Percentiles rank a stretch among this genome's conserved stretches.
phyloP scores from a whole-genome alignment of 208 protist species.

The Porcisia hertigi region DNA sequence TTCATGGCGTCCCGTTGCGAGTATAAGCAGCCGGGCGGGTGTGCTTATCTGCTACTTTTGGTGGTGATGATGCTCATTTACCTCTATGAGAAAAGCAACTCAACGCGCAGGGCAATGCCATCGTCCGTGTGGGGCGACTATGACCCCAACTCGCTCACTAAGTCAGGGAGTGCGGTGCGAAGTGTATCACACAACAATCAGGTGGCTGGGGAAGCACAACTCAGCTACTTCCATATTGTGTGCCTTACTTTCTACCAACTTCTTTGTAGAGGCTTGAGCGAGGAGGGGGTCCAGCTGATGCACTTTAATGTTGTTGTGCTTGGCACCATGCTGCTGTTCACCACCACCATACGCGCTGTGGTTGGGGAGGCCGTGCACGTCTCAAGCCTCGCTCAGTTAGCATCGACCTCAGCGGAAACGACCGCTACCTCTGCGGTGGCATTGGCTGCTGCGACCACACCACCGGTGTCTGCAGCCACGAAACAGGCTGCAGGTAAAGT shows the following conservation, averaged over 20 bases:
- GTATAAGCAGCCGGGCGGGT: conserved; percentile 28
- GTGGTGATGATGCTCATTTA: conserved; percentile 36
- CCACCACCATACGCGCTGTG: conserved; percentile 20
- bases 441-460: neutral
- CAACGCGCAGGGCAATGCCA: neutral
- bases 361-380: conserved; percentile 13
- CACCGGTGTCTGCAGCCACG: neutral
- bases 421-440: neutral
- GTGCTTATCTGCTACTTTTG: conserved; percentile 39
- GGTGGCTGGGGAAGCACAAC: neutral
- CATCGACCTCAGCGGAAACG: neutral
- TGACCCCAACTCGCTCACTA: neutral
- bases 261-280: conserved; percentile 17
- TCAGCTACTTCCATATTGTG: conserved; percentile 3
- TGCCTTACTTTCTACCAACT: conserved; percentile 19
- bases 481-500: neutral
- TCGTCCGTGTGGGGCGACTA: conserved; percentile 6
- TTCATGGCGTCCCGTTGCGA: conserved; percentile 47
- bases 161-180: neutral
- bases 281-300: conserved; percentile 16
- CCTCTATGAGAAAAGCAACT: conserved; percentile 12
- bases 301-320: conserved; percentile 31
- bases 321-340: conserved; percentile 27
- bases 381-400: neutral
- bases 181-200: neutral